phyloP scores from a whole-genome alignment of 1,284 basidiomycete species.

The Ganoderma meredithae region DNA sequence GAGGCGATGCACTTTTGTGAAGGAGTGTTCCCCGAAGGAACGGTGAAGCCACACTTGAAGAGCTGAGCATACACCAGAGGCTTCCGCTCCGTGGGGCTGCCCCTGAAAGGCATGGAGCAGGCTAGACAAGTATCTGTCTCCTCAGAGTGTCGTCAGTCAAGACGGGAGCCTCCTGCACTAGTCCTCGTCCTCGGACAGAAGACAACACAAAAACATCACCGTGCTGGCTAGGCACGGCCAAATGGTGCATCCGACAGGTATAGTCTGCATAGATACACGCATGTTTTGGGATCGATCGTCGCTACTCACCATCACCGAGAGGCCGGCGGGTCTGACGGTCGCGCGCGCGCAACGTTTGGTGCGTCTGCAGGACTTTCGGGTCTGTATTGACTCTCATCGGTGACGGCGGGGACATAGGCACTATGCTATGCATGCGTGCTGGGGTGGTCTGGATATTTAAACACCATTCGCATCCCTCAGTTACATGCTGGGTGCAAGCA shows the following conservation, averaged over 20 bases:
- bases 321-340: background rate
- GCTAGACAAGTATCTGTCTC: background rate
- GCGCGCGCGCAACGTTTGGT: background rate
- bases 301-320: background rate
- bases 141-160: background rate
- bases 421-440: background rate
- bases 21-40: background rate
- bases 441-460: background rate
- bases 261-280: background rate
- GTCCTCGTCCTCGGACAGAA: conserved; percentile 1
- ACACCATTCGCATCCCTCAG: background rate
- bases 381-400: background rate
- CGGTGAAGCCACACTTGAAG: background rate
- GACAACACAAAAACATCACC: background rate
- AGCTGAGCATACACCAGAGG: background rate
- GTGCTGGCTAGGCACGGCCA: background rate
- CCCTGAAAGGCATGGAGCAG: background rate
- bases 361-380: background rate
- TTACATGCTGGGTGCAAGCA: background rate
- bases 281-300: background rate
- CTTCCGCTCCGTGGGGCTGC: background rate
- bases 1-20: background rate
- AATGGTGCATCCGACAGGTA: background rate
- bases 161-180: background rate
- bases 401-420: background rate